Evolutionary conservation across 768 basidiomycete genomes (phyloP).

Genomic region (Suillus luteus): DNA sequence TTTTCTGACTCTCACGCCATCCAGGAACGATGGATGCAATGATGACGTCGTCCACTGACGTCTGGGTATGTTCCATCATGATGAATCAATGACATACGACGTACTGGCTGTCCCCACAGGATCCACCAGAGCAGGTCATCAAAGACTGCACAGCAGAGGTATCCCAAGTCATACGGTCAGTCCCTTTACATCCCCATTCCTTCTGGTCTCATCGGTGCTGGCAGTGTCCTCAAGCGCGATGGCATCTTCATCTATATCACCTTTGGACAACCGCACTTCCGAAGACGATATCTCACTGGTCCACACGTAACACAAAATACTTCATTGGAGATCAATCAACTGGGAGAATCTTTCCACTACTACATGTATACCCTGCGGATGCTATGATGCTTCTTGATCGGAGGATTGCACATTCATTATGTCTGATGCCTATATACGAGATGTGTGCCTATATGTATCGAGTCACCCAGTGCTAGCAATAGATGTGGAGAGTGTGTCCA

Average conservation of each 20-base stretch:
- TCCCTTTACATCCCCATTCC: neutral
- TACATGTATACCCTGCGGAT: constrained; percentile 70
- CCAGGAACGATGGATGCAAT: constrained; percentile 86
- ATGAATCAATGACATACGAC: neutral
- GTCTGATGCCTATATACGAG: neutral
- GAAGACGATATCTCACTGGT: constrained; percentile 61
- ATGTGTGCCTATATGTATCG: neutral
- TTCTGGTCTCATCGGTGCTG: neutral
- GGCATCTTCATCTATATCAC: constrained; percentile 79
- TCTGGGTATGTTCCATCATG: constrained; percentile 58
- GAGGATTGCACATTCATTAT: neutral
- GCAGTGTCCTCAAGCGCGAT: constrained; percentile 61
- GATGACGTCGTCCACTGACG: constrained; percentile 81
- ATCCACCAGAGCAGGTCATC: constrained; percentile 72
- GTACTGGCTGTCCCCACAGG: constrained; percentile 39
- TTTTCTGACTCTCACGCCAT: neutral
- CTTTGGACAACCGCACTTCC: constrained; percentile 90
- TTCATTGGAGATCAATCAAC: constrained; percentile 61
- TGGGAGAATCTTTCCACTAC: constrained; percentile 85
- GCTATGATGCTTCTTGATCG: neutral
- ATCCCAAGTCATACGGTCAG: constrained; percentile 70
- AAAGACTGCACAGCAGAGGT: constrained; percentile 76
- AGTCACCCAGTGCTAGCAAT: neutral
- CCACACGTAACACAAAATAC: constrained; percentile 45
- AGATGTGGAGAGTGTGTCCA: neutral